phyloP scores from a whole-genome alignment of 2,329 filamentous ascomycete genomes.

The Aspergillus melleus region DNA sequence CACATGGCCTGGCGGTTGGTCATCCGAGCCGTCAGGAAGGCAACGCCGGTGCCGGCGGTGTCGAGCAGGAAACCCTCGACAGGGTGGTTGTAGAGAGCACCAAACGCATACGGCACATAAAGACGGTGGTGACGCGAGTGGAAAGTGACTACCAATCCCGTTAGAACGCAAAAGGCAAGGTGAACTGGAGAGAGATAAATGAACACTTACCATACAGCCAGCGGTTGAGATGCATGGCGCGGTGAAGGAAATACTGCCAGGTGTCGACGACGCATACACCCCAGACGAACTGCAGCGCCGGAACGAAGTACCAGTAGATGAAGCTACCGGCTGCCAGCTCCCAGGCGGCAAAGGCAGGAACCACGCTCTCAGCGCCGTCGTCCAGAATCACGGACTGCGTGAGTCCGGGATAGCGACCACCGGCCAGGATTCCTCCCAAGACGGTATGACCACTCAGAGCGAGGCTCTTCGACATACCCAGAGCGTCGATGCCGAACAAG shows the following conservation, averaged over 20 bases:
- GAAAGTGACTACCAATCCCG: constrained; percentile 65
- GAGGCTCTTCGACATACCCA: constrained; percentile 72
- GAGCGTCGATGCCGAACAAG: constrained; percentile 73
- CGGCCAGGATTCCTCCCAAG: constrained; percentile 72
- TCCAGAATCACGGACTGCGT: constrained; percentile 58
- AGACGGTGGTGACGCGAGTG: constrained; percentile 95
- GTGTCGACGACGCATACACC: constrained; percentile 82
- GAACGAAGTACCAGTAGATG: constrained; percentile 78
- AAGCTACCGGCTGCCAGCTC: constrained; percentile 72
- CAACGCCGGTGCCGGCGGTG: constrained; percentile 80
- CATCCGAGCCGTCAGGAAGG: constrained; percentile 79
- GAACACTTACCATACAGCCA: constrained; percentile 83
- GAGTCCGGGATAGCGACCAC: constrained; percentile 76
- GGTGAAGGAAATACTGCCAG: constrained; percentile 98
- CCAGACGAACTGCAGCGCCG: constrained; percentile 71
- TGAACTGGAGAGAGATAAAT: background rate
- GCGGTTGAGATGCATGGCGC: constrained; percentile 95
- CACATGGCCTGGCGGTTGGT: constrained; percentile 81
- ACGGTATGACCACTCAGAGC: constrained; percentile 65
- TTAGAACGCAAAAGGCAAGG: constrained; percentile 5
- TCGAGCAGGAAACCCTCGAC: constrained; percentile 92
- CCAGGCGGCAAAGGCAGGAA: constrained; percentile 79
- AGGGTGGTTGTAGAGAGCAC: constrained; percentile 94
- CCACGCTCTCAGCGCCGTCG: constrained; percentile 50
- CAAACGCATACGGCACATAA: constrained; percentile 96